phyloP scores from a whole-genome alignment of 2,329 filamentous ascomycete species.

The Cladosporium sp. region DNA sequence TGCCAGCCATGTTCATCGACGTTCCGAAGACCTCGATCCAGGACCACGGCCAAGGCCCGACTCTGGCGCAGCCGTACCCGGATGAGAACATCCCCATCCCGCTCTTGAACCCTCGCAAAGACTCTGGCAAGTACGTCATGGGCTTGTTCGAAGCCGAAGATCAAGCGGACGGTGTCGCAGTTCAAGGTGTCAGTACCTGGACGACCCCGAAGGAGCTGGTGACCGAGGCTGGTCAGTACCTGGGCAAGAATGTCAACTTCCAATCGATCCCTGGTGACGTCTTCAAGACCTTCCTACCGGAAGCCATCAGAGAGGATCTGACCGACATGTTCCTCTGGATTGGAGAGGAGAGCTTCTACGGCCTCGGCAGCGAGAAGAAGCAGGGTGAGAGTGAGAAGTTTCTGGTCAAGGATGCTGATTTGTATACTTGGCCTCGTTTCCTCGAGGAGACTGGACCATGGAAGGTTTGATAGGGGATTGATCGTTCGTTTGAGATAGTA shows the following conservation, averaged over 20 bases:
- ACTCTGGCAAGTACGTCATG: conserved; percentile 28
- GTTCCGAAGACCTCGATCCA: conserved; percentile 19
- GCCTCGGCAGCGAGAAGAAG: conserved; percentile 23
- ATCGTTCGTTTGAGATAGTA: not conserved
- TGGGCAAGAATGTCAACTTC: conserved; percentile 25
- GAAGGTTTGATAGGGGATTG: not conserved
- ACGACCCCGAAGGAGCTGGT: conserved; percentile 27
- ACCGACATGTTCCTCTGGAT: conserved; percentile 27
- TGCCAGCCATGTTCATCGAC: conserved; percentile 24
- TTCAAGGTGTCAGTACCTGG: conserved; percentile 26
- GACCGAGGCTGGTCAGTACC: conserved; percentile 17
- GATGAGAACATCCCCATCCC: conserved; percentile 24
- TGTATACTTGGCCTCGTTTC: conserved; percentile 19
- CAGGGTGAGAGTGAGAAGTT: conserved; percentile 25
- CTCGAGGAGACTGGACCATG: conserved; percentile 19
- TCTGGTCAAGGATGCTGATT: conserved; percentile 21
- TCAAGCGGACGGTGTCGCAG: conserved; percentile 22
- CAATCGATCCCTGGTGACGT: conserved; percentile 22
- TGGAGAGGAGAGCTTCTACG: conserved; percentile 27
- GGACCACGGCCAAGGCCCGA: conserved; percentile 18
- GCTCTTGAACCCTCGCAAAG: conserved; percentile 23
- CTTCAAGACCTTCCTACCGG: conserved; percentile 23
- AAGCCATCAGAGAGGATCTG: conserved; percentile 24
- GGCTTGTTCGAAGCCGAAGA: conserved; percentile 26
- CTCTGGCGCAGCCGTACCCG: conserved; percentile 23